Base-by-base conservation (phyloP, 1,284 basidiomycete species). In the Tylopilus sp. region DNA sequence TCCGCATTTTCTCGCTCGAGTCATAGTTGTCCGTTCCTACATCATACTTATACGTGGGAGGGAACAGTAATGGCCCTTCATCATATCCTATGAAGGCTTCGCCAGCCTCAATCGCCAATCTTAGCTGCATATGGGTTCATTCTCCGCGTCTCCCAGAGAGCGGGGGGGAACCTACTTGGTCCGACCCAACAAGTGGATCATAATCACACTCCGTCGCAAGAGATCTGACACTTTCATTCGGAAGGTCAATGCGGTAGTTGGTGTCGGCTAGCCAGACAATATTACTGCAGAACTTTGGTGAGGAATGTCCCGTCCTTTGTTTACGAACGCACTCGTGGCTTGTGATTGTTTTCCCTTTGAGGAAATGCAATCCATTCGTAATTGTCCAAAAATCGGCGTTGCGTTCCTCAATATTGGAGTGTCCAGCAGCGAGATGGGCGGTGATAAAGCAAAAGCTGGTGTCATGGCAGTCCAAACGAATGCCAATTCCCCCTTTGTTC, bases 391-490 rank as follows among this genome's bases (percentile, higher is more conserved):
- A 99, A 68, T 99, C 97, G 26, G 84, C 79, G 61, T 98, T 96
- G 15, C 97, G 81, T 66, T 99, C 96, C 19, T 89, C 86, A 10
- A 91, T 76, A 59, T 96, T 97, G 6, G 77, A 66, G 60, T 96
- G 93, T 4, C 97, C 97, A 6, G 97, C 95, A 13, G 97, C 94
- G 40, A 99, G 78, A 69, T 99, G 97, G 1, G 92, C 91, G 0
- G 96, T 97, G 59, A 99, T 73, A 71, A 99, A 94, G 70, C 97
- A 99, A 60, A 99, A 86, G 41, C 81, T 88, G 6, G 94, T 90
- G 63, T 97, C 93, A 59, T 88, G 80, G 58, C 92, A 89, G 36
- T 97, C 88, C 51, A 99, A 74, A 18, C 97, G 85, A 56, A 99
- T 90, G 3, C 88, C 94, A 7, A 97, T 91, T 10, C 92, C 95